Evolutionary conservation across 352 stramenopile genomes (phyloP).

Genomic region (Phytopythium delawarense): DNA sequence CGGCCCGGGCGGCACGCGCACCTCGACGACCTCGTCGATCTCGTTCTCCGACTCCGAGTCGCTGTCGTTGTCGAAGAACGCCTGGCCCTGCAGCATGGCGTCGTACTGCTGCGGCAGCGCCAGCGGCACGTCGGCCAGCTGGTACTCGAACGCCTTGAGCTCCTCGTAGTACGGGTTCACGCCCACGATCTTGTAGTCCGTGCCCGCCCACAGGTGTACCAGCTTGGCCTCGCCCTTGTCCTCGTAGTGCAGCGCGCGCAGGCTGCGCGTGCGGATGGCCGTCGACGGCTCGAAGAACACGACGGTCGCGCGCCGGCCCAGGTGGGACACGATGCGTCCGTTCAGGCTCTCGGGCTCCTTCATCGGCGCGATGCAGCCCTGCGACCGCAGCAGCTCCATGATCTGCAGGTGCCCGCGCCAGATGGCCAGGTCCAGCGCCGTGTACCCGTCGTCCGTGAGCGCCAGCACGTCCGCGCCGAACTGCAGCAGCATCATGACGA

Average conservation of each 20-base stretch:
- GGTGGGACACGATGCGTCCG: constrained; percentile 62
- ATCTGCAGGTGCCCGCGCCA: constrained; percentile 82
- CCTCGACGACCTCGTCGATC: constrained; percentile 73
- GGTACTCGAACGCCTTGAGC: constrained; percentile 64
- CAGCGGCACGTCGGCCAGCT: constrained; percentile 60
- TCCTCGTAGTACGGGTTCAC: constrained; percentile 71
- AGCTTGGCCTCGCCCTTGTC: constrained; percentile 70
- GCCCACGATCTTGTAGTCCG: constrained; percentile 80
- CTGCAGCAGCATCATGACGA: constrained; percentile 86
- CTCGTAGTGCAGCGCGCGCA: constrained; percentile 78
- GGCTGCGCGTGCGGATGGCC: constrained; percentile 64
- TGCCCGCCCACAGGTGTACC: constrained; percentile 79
- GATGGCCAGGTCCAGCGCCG: constrained; percentile 74
- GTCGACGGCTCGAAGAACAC: constrained; percentile 81
- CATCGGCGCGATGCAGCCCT: constrained; percentile 78
- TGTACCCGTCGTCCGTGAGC: constrained; percentile 80
- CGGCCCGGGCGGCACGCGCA: constrained; percentile 63
- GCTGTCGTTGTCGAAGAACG: constrained; percentile 80
- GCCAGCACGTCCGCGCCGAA: constrained; percentile 70
- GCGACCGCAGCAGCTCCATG: constrained; percentile 75
- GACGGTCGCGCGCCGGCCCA: constrained; percentile 67
- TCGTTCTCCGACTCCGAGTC: constrained; percentile 77
- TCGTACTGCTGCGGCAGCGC: constrained; percentile 41
- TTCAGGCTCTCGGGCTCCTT: constrained; percentile 85
- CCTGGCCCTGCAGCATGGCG: constrained; percentile 62